A percentile compares a stretch with the other conserved stretches of the same genome.
Conservation (phyloP, 192 early-diverging fungal genomes). For the Spizellomyces sp. region DNA sequence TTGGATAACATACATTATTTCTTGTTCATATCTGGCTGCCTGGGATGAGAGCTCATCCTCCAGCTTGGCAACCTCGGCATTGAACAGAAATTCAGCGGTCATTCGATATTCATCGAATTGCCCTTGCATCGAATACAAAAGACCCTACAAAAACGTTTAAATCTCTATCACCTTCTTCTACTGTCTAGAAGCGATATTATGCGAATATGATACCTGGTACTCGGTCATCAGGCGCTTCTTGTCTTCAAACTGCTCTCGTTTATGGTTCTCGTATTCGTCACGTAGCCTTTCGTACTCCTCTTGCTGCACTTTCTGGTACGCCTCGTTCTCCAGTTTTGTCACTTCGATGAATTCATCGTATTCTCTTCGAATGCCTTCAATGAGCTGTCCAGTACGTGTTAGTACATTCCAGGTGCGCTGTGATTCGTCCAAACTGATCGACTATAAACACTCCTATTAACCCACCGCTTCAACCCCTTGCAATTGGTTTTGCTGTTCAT, state of each 20-base stretch:
- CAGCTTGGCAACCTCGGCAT: constrained; percentile 55
- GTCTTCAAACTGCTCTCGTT: constrained; percentile 53
- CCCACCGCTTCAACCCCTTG: constrained; percentile 60
- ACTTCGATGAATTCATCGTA: constrained; percentile 65
- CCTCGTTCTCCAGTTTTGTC: constrained; percentile 62
- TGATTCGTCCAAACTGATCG: constrained; percentile 4
- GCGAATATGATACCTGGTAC: constrained; percentile 37
- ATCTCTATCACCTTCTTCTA: constrained; percentile 3
- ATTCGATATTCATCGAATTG: constrained; percentile 65
- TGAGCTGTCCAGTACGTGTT: constrained; percentile 32
- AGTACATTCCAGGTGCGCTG: background rate
- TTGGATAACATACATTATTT: constrained; percentile 66
- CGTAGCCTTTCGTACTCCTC: constrained; percentile 53
- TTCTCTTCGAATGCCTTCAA: constrained; percentile 57
- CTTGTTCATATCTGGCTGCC: constrained; percentile 58
- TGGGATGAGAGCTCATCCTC: constrained; percentile 61
- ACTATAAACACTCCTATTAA: background rate
- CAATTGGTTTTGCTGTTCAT: constrained; percentile 63
- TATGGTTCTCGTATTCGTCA: constrained; percentile 47
- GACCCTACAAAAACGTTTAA: constrained; percentile 24
- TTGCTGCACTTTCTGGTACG: constrained; percentile 43
- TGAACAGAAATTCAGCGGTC: constrained; percentile 60
- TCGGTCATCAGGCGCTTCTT: constrained; percentile 57
- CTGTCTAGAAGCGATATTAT: background rate
- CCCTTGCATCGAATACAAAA: constrained; percentile 57